Base-by-base conservation (phyloP, 441 rosid species). In the Eutrema salsugineum region DNA sequence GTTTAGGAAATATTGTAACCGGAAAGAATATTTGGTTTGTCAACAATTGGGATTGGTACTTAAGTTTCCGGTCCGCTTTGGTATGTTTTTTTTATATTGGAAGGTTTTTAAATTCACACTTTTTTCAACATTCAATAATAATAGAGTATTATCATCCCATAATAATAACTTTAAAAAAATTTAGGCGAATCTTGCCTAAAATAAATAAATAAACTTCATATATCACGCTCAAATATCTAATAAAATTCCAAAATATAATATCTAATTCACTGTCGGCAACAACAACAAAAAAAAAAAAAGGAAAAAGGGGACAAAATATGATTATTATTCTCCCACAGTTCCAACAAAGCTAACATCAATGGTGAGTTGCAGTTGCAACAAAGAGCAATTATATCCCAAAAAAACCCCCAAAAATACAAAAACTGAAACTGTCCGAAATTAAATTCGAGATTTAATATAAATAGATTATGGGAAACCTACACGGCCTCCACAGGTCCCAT, bases 391-490 rank as follows among this genome's bases (percentile, higher is more conserved):
- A 75, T 24, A 39, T n/a, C 67, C 14, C 32, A 62, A 66, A 67
- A 20, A 16, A 16, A 35, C n/a, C n/a, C n/a, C n/a, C n/a, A 54
- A 70, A 56, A 35, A 14, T n/a, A n/a, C n/a, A 46, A 70, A 63
- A 60, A 58, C 72, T 68, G 75, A 57, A 66, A 77, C 63, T 36
- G 49, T 72, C 59, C 54, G 35, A 36, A 66, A 61, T 58, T 65
- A 56, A 69, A 40, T 5, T 63, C 35, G 15, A 15, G 20, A 6
- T 15, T 55, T 10, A 27, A 1, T 11, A 70, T 59, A 50, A 70
- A 36, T 49, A 22, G 64, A 0, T 67, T 67, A 84, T 80, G 88
- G 88, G 88, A 66, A 84, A 82, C 80, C 63, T 72, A 36, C 81
- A 80, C 39, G 67, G 78, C 44, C 87, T 67, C 63, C 87, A 77